Evolutionary conservation across 306 rosid genomes (phyloP).

Genomic region (Prunus kanzakura): DNA sequence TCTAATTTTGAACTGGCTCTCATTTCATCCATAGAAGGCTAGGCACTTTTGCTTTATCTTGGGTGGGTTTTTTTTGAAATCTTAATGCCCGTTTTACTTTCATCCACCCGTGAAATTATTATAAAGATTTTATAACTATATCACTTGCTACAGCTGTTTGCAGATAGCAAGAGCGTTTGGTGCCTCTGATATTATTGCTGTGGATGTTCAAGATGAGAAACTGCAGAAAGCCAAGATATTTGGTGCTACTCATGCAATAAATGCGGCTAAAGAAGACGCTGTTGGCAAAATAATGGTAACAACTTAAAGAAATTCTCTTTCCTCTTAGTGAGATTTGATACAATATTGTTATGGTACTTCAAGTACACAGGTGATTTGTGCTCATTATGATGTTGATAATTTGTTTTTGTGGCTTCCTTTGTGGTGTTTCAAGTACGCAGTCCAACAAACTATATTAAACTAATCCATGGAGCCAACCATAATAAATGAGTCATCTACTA

Average conservation of each 20-base stretch:
- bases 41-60: background rate
- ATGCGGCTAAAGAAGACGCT: constrained; percentile 76
- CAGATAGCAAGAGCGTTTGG: constrained; percentile 99
- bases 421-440: background rate
- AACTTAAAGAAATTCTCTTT: constrained; percentile 10
- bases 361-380: background rate
- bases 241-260: constrained; percentile 89
- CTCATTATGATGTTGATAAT: background rate
- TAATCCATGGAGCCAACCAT: background rate
- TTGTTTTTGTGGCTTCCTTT: background rate
- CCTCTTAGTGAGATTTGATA: background rate
- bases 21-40: background rate
- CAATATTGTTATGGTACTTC: background rate
- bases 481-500: background rate
- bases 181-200: constrained; percentile 92
- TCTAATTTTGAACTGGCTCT: background rate
- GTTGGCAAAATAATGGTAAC: constrained; percentile 69
- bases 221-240: constrained; percentile 73
- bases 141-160: constrained; percentile 76
- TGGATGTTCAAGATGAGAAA: constrained; percentile 84
- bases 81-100: background rate
- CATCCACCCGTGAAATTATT: constrained; percentile 12
- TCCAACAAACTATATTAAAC: background rate
- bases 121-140: constrained; percentile 12
- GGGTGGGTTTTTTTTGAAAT: background rate